Evolutionary conservation across 495 filamentous ascomycete species (phyloP).

Genomic region (Massariosphaeria phaeospora): DNA sequence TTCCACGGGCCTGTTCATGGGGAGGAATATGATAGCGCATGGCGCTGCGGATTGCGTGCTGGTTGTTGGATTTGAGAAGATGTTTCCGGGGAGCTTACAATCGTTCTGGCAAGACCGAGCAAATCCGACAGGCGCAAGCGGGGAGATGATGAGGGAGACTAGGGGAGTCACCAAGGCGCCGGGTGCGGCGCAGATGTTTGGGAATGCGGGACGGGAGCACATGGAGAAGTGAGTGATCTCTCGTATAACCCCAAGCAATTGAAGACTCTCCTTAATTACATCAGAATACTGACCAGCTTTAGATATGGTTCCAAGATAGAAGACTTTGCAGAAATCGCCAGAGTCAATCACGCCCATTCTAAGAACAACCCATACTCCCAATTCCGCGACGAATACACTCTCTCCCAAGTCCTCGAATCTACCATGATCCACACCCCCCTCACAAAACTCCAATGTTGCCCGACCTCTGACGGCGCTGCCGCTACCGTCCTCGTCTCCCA

Average conservation of each 20-base stretch:
- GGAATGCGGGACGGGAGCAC: constrained; percentile 90
- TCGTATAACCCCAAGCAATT: background rate
- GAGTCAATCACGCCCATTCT: constrained; percentile 88
- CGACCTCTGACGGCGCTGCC: constrained; percentile 87
- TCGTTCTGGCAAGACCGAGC: constrained; percentile 73
- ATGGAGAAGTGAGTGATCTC: constrained; percentile 88
- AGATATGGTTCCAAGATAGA: constrained; percentile 77
- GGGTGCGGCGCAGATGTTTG: constrained; percentile 87
- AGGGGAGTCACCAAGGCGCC: constrained; percentile 75
- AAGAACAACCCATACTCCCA: constrained; percentile 94
- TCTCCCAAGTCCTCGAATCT: constrained; percentile 73
- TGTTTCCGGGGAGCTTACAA: constrained; percentile 84
- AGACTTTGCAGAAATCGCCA: constrained; percentile 94
- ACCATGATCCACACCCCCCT: constrained; percentile 78
- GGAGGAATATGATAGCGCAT: constrained; percentile 68
- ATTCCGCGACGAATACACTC: constrained; percentile 86
- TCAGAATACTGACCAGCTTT: constrained; percentile 7
- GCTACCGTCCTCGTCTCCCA: constrained; percentile 88
- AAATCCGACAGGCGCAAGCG: constrained; percentile 67
- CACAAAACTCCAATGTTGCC: constrained; percentile 75
- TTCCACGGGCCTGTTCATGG: constrained; percentile 81
- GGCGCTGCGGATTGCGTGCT: constrained; percentile 81
- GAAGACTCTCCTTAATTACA: background rate
- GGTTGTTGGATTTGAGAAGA: constrained; percentile 96
- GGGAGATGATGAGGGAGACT: constrained; percentile 75